Conservation (phyloP, 306 rosid genomes). For the Dryas drummondii region DNA sequence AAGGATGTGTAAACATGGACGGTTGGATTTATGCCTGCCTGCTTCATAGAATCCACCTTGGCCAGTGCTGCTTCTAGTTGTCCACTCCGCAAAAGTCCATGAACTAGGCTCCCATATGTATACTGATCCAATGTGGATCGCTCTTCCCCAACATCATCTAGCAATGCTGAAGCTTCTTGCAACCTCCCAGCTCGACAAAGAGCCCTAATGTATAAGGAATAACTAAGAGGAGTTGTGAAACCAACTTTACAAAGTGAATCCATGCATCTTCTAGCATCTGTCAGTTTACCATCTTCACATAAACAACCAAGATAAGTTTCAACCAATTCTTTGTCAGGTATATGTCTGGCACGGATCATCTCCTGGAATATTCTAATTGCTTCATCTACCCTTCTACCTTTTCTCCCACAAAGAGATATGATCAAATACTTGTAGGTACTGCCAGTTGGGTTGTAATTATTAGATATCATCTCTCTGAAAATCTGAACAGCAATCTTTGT, state of each 20-base stretch:
- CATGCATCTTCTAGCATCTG: conserved; percentile 59
- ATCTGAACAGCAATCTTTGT: conserved; percentile 68
- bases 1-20: conserved; percentile 82
- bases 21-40: conserved; percentile 51
- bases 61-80: conserved; percentile 63
- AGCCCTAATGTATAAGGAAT: conserved; percentile 65
- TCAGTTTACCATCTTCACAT: conserved; percentile 62
- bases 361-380: conserved; percentile 54
- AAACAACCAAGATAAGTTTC: conserved; percentile 70
- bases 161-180: conserved; percentile 65
- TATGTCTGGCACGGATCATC: conserved; percentile 53
- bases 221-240: conserved; percentile 48
- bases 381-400: conserved; percentile 79
- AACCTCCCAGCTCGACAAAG: conserved; percentile 71
- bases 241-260: conserved; percentile 58
- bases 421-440: conserved; percentile 83
- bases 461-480: conserved; percentile 70
- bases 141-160: conserved; percentile 44
- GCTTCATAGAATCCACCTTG: conserved; percentile 64
- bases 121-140: conserved; percentile 43
- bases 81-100: conserved; percentile 65
- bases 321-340: conserved; percentile 74
- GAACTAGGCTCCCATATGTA: conserved; percentile 80
- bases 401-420: conserved; percentile 60
- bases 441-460: conserved; percentile 50